Evolutionary conservation across 192 early-diverging fungal species (phyloP), one percentile per base, ranked within the genome.

Genomic region (Phycomyces blakesleeanus): DNA sequence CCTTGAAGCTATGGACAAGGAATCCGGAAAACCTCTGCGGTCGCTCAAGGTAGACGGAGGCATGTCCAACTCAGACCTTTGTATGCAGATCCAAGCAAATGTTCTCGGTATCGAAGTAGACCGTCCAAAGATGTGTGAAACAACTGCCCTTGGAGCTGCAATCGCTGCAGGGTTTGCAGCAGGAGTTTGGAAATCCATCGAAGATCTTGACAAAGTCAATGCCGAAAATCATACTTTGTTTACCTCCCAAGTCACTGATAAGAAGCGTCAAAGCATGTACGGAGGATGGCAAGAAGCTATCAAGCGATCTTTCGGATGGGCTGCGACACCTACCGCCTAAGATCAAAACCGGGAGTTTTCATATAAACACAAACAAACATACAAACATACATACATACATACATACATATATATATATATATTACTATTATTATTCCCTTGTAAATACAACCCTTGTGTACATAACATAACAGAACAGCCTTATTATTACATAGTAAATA

Each of bases 31-130:
- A 6, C 84, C 85, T 3, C 78, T 97, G 56, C 76, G 78, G 20
- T 63, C 80, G n/a, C 78, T 97, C 16, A 87, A 89, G 38, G 95
- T 94, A n/a, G 95, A 97, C 66, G 95, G 95, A n/a, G 95, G 95
- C 11, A 74, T 97, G 71, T 93, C 91, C 29, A 91, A 91, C 73
- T 94, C 93, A 24, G 90, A 94, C 61, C 54, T 91, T 39, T 82
- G 85, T 57, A 97, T 97, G 95, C 93, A 97, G 75, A 78, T 97
- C 55, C 93, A 95, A 78, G 85, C 95, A 14, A 85, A 97, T 65
- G 81, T 93, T 51, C 66, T 92, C 18, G 83, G 85, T 14, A 89
- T 95, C 52, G 78, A 88, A 37, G 93, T 95, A 9, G 71, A 81
- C 40, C 78, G 95, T 41, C 95, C 95, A 1, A 76, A 75, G 40